phyloP scores from a whole-genome alignment of 2,329 filamentous ascomycete species.

The Tolypocladium tundrense region DNA sequence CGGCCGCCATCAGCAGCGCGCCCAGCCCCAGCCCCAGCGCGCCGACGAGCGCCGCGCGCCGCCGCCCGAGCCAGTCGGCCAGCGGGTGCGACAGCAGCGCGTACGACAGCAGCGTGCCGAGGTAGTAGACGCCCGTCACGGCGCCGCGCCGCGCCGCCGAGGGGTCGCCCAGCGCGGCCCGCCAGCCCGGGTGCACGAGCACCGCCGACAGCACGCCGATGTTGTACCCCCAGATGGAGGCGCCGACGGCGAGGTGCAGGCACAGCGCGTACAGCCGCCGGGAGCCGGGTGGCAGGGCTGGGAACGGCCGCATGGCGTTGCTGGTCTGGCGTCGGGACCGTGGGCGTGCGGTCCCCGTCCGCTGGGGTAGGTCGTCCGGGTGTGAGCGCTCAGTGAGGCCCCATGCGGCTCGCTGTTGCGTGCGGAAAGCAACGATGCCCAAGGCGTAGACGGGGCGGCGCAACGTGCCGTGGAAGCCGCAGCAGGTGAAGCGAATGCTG shows the following conservation, averaged over 20 bases:
- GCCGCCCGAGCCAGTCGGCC: constrained; percentile 40
- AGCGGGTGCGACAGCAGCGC: constrained; percentile 41
- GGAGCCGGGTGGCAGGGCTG: constrained; percentile 5
- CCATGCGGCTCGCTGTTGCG: no score
- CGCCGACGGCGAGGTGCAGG: constrained; percentile 43
- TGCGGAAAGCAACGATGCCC: not conserved
- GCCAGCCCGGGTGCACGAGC: constrained; percentile 45
- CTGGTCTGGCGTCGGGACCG: no score
- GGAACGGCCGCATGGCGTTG: not conserved
- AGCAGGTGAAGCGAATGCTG: not conserved
- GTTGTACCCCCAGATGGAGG: constrained; percentile 49
- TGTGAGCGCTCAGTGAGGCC: not conserved
- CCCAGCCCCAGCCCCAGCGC: constrained; percentile 36
- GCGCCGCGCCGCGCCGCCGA: constrained; percentile 35
- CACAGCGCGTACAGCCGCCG: constrained; percentile 34
- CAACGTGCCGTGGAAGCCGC: not conserved
- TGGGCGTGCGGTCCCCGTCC: no score
- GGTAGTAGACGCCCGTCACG: constrained; percentile 47
- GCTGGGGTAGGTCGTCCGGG: not conserved
- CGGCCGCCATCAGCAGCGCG: constrained; percentile 34
- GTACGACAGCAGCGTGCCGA: constrained; percentile 46
- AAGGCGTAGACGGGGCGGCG: not conserved
- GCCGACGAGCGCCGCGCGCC: constrained; percentile 38
- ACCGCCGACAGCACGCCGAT: constrained; percentile 47
- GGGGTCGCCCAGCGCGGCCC: constrained; percentile 32